Percentiles rank a stretch among this genome's conserved stretches.
phyloP scores from a whole-genome alignment of 1,284 basidiomycete genomes.

The Puccinia hordei region DNA sequence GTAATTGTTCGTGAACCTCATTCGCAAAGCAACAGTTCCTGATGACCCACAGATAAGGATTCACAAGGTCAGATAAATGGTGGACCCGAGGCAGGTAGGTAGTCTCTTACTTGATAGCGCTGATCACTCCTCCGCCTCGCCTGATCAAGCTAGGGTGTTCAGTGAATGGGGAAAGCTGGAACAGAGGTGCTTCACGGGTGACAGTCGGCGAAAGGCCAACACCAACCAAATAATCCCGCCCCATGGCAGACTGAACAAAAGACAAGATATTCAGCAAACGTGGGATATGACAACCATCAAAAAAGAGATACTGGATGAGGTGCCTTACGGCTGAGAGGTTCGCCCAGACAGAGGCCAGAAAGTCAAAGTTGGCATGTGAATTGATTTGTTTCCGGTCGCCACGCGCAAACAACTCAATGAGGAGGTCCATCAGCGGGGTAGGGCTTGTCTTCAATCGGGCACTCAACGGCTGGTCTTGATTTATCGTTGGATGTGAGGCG shows the following conservation, averaged over 20 bases:
- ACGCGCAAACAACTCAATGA: conserved; percentile 78
- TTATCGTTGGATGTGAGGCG: conserved; percentile 59
- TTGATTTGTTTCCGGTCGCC: conserved; percentile 63
- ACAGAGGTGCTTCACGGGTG: conserved; percentile 73
- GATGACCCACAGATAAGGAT: not conserved
- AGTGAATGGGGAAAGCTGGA: conserved; percentile 79
- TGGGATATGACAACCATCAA: not conserved
- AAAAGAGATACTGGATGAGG: conserved; percentile 60
- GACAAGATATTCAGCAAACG: not conserved
- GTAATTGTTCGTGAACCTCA: conserved; percentile 70
- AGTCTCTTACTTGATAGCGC: conserved; percentile 74
- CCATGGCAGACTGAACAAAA: conserved; percentile 65
- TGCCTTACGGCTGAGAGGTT: conserved; percentile 75
- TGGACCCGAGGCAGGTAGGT: not conserved
- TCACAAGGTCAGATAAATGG: not conserved
- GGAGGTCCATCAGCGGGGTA: conserved; percentile 38
- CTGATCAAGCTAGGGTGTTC: conserved; percentile 83
- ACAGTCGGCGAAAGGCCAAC: conserved; percentile 61
- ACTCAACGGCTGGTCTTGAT: conserved; percentile 15
- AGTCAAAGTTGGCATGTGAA: conserved; percentile 67
- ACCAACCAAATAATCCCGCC: conserved; percentile 72
- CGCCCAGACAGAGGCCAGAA: conserved; percentile 86
- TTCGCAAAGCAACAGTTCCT: conserved; percentile 78
- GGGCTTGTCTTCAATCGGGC: conserved; percentile 24
- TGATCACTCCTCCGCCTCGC: conserved; percentile 75